Evolutionary conservation across 768 basidiomycete species (phyloP), one percentile per base, ranked within the genome.

Genomic region (Rhodotorula toruloides): DNA sequence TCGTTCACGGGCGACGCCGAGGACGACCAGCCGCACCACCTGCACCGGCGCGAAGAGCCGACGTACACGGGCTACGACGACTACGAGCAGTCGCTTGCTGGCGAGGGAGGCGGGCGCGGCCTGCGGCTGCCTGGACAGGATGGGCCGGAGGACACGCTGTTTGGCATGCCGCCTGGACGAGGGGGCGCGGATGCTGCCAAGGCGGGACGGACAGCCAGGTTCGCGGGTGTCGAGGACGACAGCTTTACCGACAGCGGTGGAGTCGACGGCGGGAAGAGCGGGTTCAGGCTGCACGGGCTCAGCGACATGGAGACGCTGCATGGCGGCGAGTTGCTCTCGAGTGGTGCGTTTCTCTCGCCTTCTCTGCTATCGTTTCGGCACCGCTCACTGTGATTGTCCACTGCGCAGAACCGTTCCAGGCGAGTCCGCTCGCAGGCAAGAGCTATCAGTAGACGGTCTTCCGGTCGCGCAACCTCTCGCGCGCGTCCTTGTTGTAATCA

Each of bases 81-180:
- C 12, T 40, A 53, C 32, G 49, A 36, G 36, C 53, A 46, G 44
- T 42, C 36, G 60, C 57, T 27, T 44, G 36, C 32, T 19, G 47
- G 55, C 31, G 25, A 42, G 42, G 52, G 52, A 16, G 44, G 62
- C 40, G 34, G 11, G 19, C 25, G 54, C 32, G 54, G 60, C 40
- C 40, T 71, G 54, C 42, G 68, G 34, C 31, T 66, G 57, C 46
- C 65, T 29, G 52, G 68, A 48, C 47, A 58, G 37, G 72, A 65
- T 25, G 68, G 63, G 13, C 72, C 70, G 25, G 71, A 71, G 40
- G 74, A 75, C 44, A 75, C 74, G 12, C 62, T 75, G 14, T 75
- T 75, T 48, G 74, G 74, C 5, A 61, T 65, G 50, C 65, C 63
- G 2, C 49, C 47, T 1, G 50, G 21, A 1, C n/a, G 49, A 13